These are phyloP conservation scores for Phytopythium delawarense DNA, from an alignment of 352 stramenopile species.

Conservation along the genomic window DNA sequence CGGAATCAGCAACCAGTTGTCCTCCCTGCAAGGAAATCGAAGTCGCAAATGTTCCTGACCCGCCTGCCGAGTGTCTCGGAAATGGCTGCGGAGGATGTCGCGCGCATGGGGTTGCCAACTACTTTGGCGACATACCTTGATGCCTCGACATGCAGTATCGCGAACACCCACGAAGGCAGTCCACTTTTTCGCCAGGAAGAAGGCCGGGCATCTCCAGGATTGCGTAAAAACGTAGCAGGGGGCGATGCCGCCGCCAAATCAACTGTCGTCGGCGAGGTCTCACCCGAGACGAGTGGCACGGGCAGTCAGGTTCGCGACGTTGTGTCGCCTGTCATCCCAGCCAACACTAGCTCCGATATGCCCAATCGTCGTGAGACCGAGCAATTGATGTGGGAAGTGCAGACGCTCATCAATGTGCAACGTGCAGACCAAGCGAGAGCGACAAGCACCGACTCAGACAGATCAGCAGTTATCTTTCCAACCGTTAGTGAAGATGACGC, in stretches of 20 bases:
- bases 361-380: constrained; percentile 2
- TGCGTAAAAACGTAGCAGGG: background rate
- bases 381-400: constrained; percentile 1
- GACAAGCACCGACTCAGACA: background rate
- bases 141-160: background rate
- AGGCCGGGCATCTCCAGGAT: background rate
- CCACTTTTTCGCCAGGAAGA: background rate
- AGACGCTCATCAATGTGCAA: constrained; percentile 2
- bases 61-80: constrained; percentile 35
- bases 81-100: constrained; percentile 6
- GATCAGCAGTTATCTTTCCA: background rate
- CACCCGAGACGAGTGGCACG: background rate
- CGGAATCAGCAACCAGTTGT: constrained; percentile 6
- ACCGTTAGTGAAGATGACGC: background rate
- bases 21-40: constrained; percentile 16
- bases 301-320: background rate
- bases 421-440: background rate
- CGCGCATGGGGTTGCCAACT: background rate
- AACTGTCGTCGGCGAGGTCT: background rate
- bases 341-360: background rate
- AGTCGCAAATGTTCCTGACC: constrained; percentile 22
- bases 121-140: background rate
- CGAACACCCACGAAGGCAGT: background rate
- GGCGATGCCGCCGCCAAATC: background rate
- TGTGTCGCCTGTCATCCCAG: background rate